Evolutionary conservation across 495 filamentous ascomycete species (phyloP), one percentile per base, ranked within the genome.

Genomic region (Pseudomonodictys pantanalensis): DNA sequence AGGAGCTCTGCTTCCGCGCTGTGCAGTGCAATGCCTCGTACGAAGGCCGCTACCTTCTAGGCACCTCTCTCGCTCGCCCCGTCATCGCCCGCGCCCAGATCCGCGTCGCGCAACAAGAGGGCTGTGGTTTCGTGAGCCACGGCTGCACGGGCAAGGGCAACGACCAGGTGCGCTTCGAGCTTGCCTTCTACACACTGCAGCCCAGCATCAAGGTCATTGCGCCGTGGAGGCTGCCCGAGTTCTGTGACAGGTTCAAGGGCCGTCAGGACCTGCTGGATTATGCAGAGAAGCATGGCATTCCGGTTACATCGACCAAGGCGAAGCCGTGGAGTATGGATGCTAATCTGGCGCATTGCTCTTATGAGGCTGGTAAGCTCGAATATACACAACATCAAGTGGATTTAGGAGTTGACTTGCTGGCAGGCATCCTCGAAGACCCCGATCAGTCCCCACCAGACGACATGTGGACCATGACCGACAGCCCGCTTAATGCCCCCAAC

Each of bases 181-280:
- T 90, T 57, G 87, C 83, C 32, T 90, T 88, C 76, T 82, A 83
- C 55, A 69, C 74, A 5, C 59, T 76, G 12, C 80, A 91, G 73
- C 89, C 88, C 53, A 74, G 76, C 43, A 88, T 92, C 75, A 88
- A 91, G 76, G 81, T 95, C 75, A 89, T 95, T 71, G 90, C 90
- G 44, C 92, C 91, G 28, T 96, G 92, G 91, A 78, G 92, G 61
- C 77, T 89, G 46, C 86, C 88, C 45, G 81, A 85, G 68, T 96
- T 97, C 81, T 90, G 84, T 79, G 76, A 88, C 67, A 80, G 83
- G 46, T 95, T 92, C 78, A 79, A 80, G 64, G 91, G 92, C 67
- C 87, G 92, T 58, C 84, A 90, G 66, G 90, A 92, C 70, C 84
- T 97, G 33, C 88, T 97, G 63, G 85, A 90, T 72, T 97, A 92